Percentiles rank a stretch among this genome's conserved stretches.
Evolutionary conservation across 305 asterid species (phyloP).

Genomic region (Rubia tinctorum): DNA sequence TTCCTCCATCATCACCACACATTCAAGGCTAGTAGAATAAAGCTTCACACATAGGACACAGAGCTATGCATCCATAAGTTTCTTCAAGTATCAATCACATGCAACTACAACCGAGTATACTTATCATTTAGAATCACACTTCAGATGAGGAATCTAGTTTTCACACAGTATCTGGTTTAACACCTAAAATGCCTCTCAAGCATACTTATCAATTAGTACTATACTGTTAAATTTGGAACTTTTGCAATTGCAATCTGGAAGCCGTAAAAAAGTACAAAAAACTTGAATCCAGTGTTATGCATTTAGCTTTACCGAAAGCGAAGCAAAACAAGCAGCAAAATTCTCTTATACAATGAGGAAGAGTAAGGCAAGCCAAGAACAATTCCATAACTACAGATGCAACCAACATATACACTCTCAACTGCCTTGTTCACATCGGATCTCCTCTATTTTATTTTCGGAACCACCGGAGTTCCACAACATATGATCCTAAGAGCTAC

Average conservation of each 20-base stretch:
- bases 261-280: not conserved
- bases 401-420: not conserved
- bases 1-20: not conserved
- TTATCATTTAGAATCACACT: not conserved
- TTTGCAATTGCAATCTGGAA: not conserved
- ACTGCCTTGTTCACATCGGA: not conserved
- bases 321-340: not conserved
- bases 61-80: not conserved
- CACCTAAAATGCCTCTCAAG: not conserved
- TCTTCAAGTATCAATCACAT: not conserved
- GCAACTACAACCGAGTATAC: not conserved
- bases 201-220: not conserved
- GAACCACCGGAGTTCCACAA: conserved; percentile 3
- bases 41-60: not conserved
- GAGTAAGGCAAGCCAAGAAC: not conserved
- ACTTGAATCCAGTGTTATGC: not conserved
- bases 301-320: not conserved
- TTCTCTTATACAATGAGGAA: not conserved
- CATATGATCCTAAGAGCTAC: conserved; percentile 10
- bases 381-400: not conserved
- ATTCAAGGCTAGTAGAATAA: not conserved
- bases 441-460: not conserved
- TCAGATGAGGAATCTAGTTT: not conserved
- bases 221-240: not conserved
- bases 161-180: not conserved